Percentiles rank a stretch among this genome's conserved stretches.
phyloP scores from a whole-genome alignment of 352 stramenopile genomes.

The Phytophthora quininea region DNA sequence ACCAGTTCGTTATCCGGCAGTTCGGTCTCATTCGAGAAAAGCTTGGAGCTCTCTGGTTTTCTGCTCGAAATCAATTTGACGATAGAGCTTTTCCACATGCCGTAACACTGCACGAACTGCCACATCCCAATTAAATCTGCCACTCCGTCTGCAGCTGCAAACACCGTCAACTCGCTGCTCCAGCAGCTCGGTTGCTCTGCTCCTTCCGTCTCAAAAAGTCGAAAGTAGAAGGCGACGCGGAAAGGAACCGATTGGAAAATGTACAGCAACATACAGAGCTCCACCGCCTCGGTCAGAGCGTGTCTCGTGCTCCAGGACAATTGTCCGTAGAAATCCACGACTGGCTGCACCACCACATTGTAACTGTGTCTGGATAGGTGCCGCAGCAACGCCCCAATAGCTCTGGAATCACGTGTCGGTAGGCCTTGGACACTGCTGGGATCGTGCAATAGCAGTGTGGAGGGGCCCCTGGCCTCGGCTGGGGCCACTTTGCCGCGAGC shows the following conservation, averaged over 20 bases:
- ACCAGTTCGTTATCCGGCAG: constrained; percentile 17
- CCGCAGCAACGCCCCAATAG: too few species aligned
- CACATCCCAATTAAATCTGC: constrained; percentile 47
- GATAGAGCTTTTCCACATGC: constrained; percentile 39
- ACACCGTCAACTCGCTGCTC: constrained; percentile 46
- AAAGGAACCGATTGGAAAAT: constrained; percentile 23
- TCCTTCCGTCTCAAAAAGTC: background rate
- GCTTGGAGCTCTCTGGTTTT: constrained; percentile 53
- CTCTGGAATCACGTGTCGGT: too few species aligned
- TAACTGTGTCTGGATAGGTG: too few species aligned
- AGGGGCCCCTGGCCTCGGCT: too few species aligned
- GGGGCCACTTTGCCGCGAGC: too few species aligned
- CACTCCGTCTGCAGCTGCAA: constrained; percentile 46
- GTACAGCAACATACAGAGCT: constrained; percentile 7
- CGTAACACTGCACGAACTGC: constrained; percentile 52
- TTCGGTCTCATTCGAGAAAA: constrained; percentile 35
- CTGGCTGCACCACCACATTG: too few species aligned
- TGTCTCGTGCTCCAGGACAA: constrained; percentile 13
- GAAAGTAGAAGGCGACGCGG: constrained; percentile 19
- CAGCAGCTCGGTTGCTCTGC: constrained; percentile 17
- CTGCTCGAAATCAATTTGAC: constrained; percentile 43
- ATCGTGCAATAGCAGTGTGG: too few species aligned
- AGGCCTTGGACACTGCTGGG: too few species aligned
- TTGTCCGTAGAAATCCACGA: too few species aligned
- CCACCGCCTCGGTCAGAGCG: background rate